These are phyloP conservation scores for Pinus albicaulis DNA, from an alignment of 75 land plant species.

Conservation along the genomic window DNA sequence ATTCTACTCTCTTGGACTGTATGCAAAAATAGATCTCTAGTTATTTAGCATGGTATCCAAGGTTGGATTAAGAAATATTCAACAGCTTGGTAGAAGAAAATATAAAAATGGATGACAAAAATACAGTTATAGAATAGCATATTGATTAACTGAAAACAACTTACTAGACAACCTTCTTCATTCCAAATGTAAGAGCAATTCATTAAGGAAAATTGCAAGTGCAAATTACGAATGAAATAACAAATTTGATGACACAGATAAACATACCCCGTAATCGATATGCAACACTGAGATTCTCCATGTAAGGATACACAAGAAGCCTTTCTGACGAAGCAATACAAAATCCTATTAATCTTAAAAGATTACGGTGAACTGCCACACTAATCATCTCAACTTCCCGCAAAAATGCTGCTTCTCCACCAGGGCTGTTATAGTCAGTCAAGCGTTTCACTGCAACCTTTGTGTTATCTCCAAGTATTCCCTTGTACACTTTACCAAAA, in stretches of 20 bases:
- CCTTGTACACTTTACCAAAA: conserved; percentile 83
- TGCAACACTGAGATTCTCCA: conserved; percentile 81
- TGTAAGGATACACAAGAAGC: conserved; percentile 82
- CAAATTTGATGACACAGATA: not conserved
- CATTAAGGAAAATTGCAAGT: not conserved
- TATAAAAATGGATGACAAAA: not conserved
- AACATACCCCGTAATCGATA: conserved; percentile 65
- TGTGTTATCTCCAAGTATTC: conserved; percentile 62
- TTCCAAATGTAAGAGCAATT: not conserved
- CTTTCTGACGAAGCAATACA: conserved; percentile 79
- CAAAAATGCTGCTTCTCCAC: conserved; percentile 72
- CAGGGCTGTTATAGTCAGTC: conserved; percentile 59
- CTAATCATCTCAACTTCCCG: conserved; percentile 88
- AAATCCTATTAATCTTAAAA: conserved; percentile 73
- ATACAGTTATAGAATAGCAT: not conserved
- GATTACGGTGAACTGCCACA: conserved; percentile 79
- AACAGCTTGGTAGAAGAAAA: conserved; percentile 3
- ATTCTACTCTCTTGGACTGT: not conserved
- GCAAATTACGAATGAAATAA: not conserved
- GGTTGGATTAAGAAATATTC: not conserved
- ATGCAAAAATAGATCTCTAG: not conserved
- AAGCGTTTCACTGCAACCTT: conserved; percentile 78
- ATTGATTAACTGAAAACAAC: too few relatives aligned
- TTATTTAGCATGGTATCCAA: not conserved
- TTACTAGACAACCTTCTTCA: not conserved